These are phyloP conservation scores for Diplocarpon mali DNA, from an alignment of 2,329 filamentous ascomycete species.

Conservation along the genomic window DNA sequence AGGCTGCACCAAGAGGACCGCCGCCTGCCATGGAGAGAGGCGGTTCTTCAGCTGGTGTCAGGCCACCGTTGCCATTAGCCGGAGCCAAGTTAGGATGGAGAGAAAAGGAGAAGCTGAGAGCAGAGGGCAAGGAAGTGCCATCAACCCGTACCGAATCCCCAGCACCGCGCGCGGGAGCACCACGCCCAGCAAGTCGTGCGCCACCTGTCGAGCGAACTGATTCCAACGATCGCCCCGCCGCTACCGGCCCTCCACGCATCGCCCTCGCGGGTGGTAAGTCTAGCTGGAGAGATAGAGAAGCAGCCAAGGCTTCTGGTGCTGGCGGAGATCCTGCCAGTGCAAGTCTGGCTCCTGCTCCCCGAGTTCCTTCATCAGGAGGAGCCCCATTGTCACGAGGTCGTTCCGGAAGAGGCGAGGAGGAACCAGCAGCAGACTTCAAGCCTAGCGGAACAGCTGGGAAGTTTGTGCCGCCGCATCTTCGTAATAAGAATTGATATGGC, in stretches of 20 bases:
- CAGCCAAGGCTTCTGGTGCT: constrained; percentile 33
- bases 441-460: constrained; percentile 44
- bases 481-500: constrained; percentile 24
- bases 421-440: constrained; percentile 35
- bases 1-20: constrained; percentile 32
- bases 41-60: constrained; percentile 34
- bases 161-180: constrained; percentile 13
- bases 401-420: constrained; percentile 34
- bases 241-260: constrained; percentile 42
- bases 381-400: constrained; percentile 34
- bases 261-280: constrained; percentile 38
- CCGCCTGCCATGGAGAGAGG: constrained; percentile 32
- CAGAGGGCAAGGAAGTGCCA: constrained; percentile 26
- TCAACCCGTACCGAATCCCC: constrained; percentile 20
- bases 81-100: constrained; percentile 60
- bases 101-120: constrained; percentile 52
- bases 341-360: constrained; percentile 21
- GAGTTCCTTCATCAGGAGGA: constrained; percentile 28
- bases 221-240: constrained; percentile 31
- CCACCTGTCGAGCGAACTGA: constrained; percentile 33
- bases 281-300: constrained; percentile 49
- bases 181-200: constrained; percentile 17
- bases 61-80: constrained; percentile 50
- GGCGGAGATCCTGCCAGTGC: constrained; percentile 21
- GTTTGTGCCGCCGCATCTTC: constrained; percentile 43